phyloP scores from a whole-genome alignment of 805 yeast genomes.

The Myxozyma melibiosi region DNA sequence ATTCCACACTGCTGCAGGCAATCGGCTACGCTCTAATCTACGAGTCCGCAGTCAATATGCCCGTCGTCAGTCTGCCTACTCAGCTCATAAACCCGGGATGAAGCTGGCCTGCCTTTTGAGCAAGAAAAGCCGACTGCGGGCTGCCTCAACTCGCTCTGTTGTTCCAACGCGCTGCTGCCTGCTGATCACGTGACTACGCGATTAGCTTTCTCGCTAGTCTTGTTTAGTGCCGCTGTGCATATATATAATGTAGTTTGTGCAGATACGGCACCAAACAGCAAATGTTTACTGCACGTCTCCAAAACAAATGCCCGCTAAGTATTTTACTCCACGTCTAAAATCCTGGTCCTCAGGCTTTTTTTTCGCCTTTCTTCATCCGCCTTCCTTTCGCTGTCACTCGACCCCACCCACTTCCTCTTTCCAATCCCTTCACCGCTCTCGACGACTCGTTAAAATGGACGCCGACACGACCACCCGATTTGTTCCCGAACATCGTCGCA shows the following conservation, averaged over 20 bases:
- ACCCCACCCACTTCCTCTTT: not conserved
- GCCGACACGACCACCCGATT: slow-evolving; percentile 76
- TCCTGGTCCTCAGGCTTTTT: not conserved
- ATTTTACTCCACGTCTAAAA: not conserved
- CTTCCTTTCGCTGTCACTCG: not conserved
- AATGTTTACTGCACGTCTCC: not conserved
- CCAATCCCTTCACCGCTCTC: not conserved
- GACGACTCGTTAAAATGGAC: slow-evolving; percentile 55
- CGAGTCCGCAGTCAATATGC: too few species aligned
- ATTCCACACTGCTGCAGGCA: too few species aligned
- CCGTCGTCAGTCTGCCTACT: too few species aligned
- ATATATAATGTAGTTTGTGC: not conserved
- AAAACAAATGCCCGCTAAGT: slow-evolving; percentile 5
- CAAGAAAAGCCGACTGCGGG: too few species aligned
- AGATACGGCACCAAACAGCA: not conserved
- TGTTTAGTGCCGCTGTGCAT: too few species aligned
- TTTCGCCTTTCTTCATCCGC: not conserved
- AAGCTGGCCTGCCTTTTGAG: too few species aligned
- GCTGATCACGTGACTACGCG: slow-evolving; percentile 10
- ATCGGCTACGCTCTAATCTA: too few species aligned
- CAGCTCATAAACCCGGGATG: too few species aligned
- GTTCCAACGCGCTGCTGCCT: not conserved
- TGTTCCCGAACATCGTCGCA: slow-evolving; percentile 96
- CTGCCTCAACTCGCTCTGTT: not conserved
- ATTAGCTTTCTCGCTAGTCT: not conserved